A percentile compares a stretch with the other conserved stretches of the same genome.
These are phyloP conservation scores for Suillus luteus DNA, from an alignment of 768 basidiomycete genomes.

Conservation along the genomic window DNA sequence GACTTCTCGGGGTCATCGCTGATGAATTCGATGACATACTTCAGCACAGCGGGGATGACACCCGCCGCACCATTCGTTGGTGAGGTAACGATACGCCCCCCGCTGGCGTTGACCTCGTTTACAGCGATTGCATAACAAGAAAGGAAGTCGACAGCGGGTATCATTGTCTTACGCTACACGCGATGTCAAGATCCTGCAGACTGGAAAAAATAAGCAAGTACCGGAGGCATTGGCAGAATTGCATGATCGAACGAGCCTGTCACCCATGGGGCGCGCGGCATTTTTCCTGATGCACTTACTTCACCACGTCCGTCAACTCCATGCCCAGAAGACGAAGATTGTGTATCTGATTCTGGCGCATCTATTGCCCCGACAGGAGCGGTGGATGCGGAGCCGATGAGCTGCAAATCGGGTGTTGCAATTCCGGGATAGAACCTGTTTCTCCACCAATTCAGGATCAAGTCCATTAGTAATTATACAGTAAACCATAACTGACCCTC, in stretches of 20 bases:
- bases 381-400: conserved; percentile 35
- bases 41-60: conserved; percentile 89
- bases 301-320: conserved; percentile 12
- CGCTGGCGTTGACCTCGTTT: conserved; percentile 92
- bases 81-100: conserved; percentile 92
- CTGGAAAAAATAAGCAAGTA: conserved; percentile 38
- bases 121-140: conserved; percentile 94
- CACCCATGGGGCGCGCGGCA: conserved; percentile 44
- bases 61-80: conserved; percentile 95
- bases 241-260: conserved; percentile 81
- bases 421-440: conserved; percentile 53
- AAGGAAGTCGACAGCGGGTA: conserved; percentile 92
- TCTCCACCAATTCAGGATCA: conserved; percentile 25
- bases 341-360: conserved; percentile 21
- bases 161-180: conserved; percentile 74
- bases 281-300: conserved; percentile 5
- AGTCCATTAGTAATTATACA: neutral
- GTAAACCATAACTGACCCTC: conserved; percentile 53
- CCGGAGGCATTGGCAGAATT: conserved; percentile 79
- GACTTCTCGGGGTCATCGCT: conserved; percentile 90
- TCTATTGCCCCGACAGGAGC: conserved; percentile 25
- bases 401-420: conserved; percentile 36
- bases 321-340: neutral
- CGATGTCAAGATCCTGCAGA: conserved; percentile 12
- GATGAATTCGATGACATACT: conserved; percentile 90